A percentile compares a stretch with the other conserved stretches of the same genome.
phyloP scores from a whole-genome alignment of 331 rosid species.

The Dryas integrifolia region DNA sequence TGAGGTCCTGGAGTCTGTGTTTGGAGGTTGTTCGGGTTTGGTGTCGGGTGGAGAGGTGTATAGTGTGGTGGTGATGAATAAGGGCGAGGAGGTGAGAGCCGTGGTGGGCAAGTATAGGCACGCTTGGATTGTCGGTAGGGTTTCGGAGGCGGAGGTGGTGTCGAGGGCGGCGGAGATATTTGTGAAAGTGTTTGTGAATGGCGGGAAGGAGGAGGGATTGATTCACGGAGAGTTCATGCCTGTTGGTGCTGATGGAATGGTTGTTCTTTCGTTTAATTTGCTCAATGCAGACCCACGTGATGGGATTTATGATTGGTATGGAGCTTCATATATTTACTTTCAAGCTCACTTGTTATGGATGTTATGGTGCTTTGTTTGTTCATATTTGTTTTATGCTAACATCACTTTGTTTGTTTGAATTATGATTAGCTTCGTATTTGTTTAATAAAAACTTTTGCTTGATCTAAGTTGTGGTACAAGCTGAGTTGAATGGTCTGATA shows the following conservation, averaged over 20 bases:
- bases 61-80: slow-evolving; percentile 65
- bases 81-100: slow-evolving; percentile 48
- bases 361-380: neutral
- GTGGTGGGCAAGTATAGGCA: slow-evolving; percentile 83
- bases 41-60: slow-evolving; percentile 44
- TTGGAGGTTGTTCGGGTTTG: slow-evolving; percentile 36
- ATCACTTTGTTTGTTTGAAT: neutral
- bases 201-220: slow-evolving; percentile 69
- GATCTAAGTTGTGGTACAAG: neutral
- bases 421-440: neutral
- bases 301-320: slow-evolving; percentile 88
- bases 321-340: neutral
- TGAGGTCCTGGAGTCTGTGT: slow-evolving; percentile 46
- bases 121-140: slow-evolving; percentile 65
- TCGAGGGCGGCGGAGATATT: slow-evolving; percentile 65
- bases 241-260: slow-evolving; percentile 86
- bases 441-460: neutral
- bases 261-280: slow-evolving; percentile 89
- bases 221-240: slow-evolving; percentile 93
- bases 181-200: slow-evolving; percentile 74
- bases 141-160: slow-evolving; percentile 51
- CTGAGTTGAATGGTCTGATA: neutral
- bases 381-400: neutral
- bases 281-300: slow-evolving; percentile 76
- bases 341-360: neutral